phyloP scores from a whole-genome alignment of 495 filamentous ascomycete genomes.

The Penicillium nucicola region DNA sequence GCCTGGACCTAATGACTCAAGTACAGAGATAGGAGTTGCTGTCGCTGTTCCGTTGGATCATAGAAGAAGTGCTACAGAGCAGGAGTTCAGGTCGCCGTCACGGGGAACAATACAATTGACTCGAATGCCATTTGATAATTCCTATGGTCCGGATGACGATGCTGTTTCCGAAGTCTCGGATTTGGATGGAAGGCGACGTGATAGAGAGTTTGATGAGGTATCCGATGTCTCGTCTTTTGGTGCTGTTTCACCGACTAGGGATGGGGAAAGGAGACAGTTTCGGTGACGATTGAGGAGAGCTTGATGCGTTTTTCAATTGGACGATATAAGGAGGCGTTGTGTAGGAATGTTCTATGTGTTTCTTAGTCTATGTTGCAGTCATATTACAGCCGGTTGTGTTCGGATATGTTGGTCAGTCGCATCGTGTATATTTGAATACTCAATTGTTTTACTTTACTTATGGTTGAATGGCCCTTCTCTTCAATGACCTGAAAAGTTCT shows the following conservation, averaged over 20 bases:
- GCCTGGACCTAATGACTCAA: not conserved
- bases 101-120: slow-evolving; percentile 2
- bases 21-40: slow-evolving; percentile 11
- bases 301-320: not conserved
- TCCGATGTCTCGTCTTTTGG: slow-evolving; percentile 39
- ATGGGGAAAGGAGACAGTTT: not conserved
- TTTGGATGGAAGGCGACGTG: slow-evolving; percentile 13
- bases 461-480: no score
- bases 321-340: not conserved
- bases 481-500: no score
- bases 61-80: slow-evolving; percentile 7
- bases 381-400: not conserved
- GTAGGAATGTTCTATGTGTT: not conserved
- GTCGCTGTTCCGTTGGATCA: slow-evolving; percentile 15
- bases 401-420: not conserved
- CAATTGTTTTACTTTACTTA: no score
- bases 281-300: not conserved
- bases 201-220: slow-evolving; percentile 26
- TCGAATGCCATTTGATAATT: slow-evolving; percentile 28
- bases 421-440: not conserved
- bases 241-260: slow-evolving; percentile 7
- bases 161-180: slow-evolving; percentile 30
- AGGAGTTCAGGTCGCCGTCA: slow-evolving; percentile 6
- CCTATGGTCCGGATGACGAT: slow-evolving; percentile 7
- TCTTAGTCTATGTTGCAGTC: not conserved